These are phyloP conservation scores for Botrytis aclada DNA, from an alignment of 2,329 filamentous ascomycete genomes.

Conservation along the genomic window DNA sequence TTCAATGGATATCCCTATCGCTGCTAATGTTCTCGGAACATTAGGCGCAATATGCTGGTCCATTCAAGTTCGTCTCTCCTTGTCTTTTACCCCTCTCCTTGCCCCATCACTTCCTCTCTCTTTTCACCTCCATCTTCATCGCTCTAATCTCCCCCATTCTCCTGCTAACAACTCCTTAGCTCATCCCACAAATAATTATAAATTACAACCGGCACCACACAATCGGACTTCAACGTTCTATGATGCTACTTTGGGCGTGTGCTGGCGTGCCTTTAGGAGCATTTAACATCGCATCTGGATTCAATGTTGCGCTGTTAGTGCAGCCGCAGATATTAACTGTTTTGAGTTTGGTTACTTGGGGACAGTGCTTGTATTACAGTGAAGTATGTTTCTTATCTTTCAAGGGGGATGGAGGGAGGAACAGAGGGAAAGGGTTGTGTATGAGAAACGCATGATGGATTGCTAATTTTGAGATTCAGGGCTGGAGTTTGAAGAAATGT, in stretches of 20 bases:
- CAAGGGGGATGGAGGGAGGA: not conserved
- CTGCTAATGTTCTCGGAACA: constrained; percentile 58
- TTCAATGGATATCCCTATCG: constrained; percentile 52
- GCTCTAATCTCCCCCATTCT: not conserved
- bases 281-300: constrained; percentile 37
- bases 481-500: constrained; percentile 51
- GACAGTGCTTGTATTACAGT: constrained; percentile 41
- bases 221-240: constrained; percentile 61
- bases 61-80: constrained; percentile 48
- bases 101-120: not conserved
- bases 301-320: constrained; percentile 37
- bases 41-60: constrained; percentile 66
- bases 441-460: no score
- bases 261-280: constrained; percentile 63
- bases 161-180: constrained; percentile 39
- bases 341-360: constrained; percentile 39
- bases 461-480: constrained; percentile 37
- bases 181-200: constrained; percentile 67
- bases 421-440: not conserved
- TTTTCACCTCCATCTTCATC: no score
- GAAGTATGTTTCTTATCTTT: constrained; percentile 40
- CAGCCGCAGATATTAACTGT: constrained; percentile 39
- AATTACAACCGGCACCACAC: constrained; percentile 66
- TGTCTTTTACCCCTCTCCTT: not conserved
- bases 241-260: constrained; percentile 71